Evolutionary conservation across 1,139 yeast genomes (phyloP).

Genomic region (Trichomonascaceae sp.): DNA sequence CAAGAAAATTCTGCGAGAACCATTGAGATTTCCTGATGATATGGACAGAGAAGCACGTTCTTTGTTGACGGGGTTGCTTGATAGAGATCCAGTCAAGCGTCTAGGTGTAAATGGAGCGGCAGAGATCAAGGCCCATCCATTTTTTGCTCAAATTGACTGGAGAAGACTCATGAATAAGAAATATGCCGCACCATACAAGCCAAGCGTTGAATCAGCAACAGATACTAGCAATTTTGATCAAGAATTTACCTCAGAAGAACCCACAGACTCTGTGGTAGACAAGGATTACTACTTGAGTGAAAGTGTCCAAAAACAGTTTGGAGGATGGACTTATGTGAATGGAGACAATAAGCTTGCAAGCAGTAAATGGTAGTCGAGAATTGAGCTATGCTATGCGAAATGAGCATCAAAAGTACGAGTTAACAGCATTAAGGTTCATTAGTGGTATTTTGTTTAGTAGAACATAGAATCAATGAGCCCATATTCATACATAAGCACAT

Average conservation of each 20-base stretch:
- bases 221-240: slow-evolving; percentile 92
- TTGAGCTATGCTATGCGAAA: too few relatives aligned
- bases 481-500: neutral
- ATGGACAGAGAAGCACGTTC: slow-evolving; percentile 88
- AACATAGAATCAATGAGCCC: neutral
- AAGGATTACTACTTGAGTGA: slow-evolving; percentile 54
- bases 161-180: slow-evolving; percentile 73
- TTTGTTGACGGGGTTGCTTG: slow-evolving; percentile 64
- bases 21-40: slow-evolving; percentile 80
- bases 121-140: slow-evolving; percentile 78
- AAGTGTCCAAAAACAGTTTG: slow-evolving; percentile 94
- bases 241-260: slow-evolving; percentile 88
- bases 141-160: slow-evolving; percentile 93
- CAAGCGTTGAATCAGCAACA: slow-evolving; percentile 76
- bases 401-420: neutral
- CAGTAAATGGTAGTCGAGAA: slow-evolving; percentile 20
- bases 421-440: neutral
- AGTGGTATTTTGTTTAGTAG: neutral
- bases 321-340: slow-evolving; percentile 95
- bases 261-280: slow-evolving; percentile 93
- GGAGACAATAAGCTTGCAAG: slow-evolving; percentile 24
- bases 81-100: slow-evolving; percentile 79
- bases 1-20: slow-evolving; percentile 83
- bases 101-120: slow-evolving; percentile 75
- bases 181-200: slow-evolving; percentile 93